These are phyloP conservation scores for Raphanus sativus DNA, from an alignment of 345 rosid genomes.

Conservation along the genomic window DNA sequence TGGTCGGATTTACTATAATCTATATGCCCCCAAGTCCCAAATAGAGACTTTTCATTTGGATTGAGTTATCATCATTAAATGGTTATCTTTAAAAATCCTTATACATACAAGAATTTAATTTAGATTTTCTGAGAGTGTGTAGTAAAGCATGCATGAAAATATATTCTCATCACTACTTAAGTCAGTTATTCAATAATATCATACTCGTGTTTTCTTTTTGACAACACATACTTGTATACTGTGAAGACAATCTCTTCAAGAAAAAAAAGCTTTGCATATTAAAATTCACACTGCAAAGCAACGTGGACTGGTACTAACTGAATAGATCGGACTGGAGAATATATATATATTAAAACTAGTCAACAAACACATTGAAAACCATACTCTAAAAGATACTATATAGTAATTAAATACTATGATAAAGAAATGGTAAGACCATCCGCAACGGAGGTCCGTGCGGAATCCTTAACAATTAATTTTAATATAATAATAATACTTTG, in stretches of 20 bases:
- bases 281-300: background rate
- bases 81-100: background rate
- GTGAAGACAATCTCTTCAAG: background rate
- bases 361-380: constrained; percentile 20
- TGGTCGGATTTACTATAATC: background rate
- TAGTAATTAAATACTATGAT: background rate
- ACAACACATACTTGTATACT: background rate
- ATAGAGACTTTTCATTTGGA: background rate
- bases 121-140: background rate
- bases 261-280: background rate
- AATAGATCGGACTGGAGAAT: constrained; percentile 2
- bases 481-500: no score
- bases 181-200: background rate
- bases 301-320: constrained; percentile 9
- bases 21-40: background rate
- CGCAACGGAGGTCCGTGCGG: no score
- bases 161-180: background rate
- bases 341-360: background rate
- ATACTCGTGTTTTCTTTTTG: background rate
- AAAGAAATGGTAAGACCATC: constrained; percentile 19
- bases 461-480: no score
- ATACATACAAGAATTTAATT: background rate
- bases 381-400: background rate
- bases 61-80: background rate
- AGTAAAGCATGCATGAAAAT: constrained; percentile 8